A percentile compares a stretch with the other conserved stretches of the same genome.
phyloP scores from a whole-genome alignment of 1,284 basidiomycete species.

The Sporisorium sorghi region DNA sequence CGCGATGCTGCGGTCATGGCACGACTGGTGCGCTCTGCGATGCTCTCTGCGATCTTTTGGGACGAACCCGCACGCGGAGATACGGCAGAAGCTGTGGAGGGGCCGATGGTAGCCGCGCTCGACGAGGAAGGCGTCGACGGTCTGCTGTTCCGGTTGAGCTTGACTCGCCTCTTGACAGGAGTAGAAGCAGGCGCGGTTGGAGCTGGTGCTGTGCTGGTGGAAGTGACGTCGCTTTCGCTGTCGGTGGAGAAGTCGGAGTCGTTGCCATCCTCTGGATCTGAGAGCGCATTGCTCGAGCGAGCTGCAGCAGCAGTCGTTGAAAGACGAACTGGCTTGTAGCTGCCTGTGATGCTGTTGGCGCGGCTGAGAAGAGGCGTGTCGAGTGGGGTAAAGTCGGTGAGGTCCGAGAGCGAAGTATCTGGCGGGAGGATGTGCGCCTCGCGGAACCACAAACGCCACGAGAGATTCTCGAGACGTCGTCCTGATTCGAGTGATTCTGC shows the following conservation, averaged over 20 bases:
- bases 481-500: slow-evolving; percentile 82
- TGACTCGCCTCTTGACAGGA: slow-evolving; percentile 38
- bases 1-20: slow-evolving; percentile 31
- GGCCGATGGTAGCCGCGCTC: slow-evolving; percentile 9
- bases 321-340: slow-evolving; percentile 37
- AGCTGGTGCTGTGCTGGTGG: slow-evolving; percentile 15
- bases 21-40: slow-evolving; percentile 39
- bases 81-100: slow-evolving; percentile 11
- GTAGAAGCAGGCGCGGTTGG: slow-evolving; percentile 20
- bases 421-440: slow-evolving; percentile 70
- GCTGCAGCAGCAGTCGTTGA: slow-evolving; percentile 11
- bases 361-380: slow-evolving; percentile 56
- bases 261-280: slow-evolving; percentile 53
- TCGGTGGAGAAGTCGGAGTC: slow-evolving; percentile 45
- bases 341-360: slow-evolving; percentile 52
- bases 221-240: slow-evolving; percentile 19
- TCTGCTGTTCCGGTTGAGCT: slow-evolving; percentile 10
- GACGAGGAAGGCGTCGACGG: slow-evolving; percentile 24
- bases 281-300: slow-evolving; percentile 34
- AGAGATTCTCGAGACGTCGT: slow-evolving; percentile 82
- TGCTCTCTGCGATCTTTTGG: slow-evolving; percentile 22
- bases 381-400: slow-evolving; percentile 55
- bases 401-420: slow-evolving; percentile 56
- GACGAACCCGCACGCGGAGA: slow-evolving; percentile 15
- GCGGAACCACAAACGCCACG: slow-evolving; percentile 85